phyloP scores from a whole-genome alignment of 495 filamentous ascomycete genomes.

The Penicillium riverlandense region DNA sequence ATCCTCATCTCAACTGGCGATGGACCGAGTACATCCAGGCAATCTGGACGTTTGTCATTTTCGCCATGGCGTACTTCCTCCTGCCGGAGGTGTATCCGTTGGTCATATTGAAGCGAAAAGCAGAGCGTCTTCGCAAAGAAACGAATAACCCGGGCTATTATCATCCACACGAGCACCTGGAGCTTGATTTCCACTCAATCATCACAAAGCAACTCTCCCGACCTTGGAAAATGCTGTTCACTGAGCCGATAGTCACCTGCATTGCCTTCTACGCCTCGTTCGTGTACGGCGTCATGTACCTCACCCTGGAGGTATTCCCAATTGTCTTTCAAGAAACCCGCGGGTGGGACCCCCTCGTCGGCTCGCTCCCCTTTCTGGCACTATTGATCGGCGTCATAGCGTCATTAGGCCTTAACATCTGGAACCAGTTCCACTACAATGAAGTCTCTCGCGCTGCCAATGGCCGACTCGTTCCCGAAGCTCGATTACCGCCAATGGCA shows the following conservation, averaged over 20 bases:
- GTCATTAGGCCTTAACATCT: neutral
- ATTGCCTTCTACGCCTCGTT: conserved; percentile 19
- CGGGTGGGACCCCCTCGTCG: neutral
- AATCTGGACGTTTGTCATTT: conserved; percentile 7
- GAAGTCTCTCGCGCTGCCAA: conserved; percentile 8
- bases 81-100: conserved; percentile 13
- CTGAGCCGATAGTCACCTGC: conserved; percentile 18
- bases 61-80: conserved; percentile 1
- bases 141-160: conserved; percentile 20
- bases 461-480: conserved; percentile 23
- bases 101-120: conserved; percentile 12
- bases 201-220: conserved; percentile 13
- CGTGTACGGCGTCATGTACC: conserved; percentile 9
- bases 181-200: conserved; percentile 16
- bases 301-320: conserved; percentile 6
- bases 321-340: conserved; percentile 6
- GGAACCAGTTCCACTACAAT: conserved; percentile 20
- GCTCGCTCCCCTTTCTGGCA: conserved; percentile 1
- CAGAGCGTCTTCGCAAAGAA: conserved; percentile 11
- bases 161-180: conserved; percentile 20
- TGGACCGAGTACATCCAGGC: conserved; percentile 21
- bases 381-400: conserved; percentile 3
- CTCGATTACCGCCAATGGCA: conserved; percentile 37
- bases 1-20: conserved; percentile 22
- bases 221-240: conserved; percentile 21